These are phyloP conservation scores for Brachypodium distachyon DNA, from an alignment of 202 grass and related monocot species.

Conservation along the genomic window DNA sequence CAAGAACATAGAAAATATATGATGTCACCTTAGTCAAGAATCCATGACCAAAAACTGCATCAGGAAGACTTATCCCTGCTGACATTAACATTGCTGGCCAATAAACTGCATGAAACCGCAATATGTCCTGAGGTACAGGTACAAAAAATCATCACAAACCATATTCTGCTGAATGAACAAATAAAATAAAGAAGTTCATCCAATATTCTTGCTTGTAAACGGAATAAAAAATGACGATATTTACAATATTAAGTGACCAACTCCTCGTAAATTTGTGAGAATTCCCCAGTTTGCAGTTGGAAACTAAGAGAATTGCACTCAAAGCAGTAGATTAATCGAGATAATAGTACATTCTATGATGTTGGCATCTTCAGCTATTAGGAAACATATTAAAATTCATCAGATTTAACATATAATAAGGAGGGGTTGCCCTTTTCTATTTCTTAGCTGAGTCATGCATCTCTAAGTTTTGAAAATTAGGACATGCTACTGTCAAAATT, in stretches of 20 bases:
- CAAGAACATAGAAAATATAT: conserved; percentile 10
- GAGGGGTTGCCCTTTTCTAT: neutral
- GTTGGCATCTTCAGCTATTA: neutral
- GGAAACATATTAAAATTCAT: neutral
- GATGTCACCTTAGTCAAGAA: conserved; percentile 77
- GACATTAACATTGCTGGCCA: conserved; percentile 98
- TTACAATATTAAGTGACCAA: neutral
- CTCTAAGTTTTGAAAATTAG: neutral
- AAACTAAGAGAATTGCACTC: neutral
- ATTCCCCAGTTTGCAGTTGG: neutral
- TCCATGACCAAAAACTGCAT: conserved; percentile 89
- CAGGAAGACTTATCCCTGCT: conserved; percentile 71
- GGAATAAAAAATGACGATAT: neutral
- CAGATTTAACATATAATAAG: neutral
- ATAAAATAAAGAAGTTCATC: conserved; percentile 5
- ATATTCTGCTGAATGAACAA: neutral
- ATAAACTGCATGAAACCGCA: conserved; percentile 94
- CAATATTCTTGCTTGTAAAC: conserved; percentile 5
- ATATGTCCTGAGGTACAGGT: conserved; percentile 61
- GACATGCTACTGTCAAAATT: neutral
- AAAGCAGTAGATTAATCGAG: neutral
- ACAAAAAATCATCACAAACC: conserved; percentile 21
- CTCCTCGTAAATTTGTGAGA: neutral
- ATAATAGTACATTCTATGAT: neutral
- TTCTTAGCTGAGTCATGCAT: neutral